These are phyloP conservation scores for Apiospora malaysiana DNA, from an alignment of 2,329 filamentous ascomycete species.

Conservation along the genomic window DNA sequence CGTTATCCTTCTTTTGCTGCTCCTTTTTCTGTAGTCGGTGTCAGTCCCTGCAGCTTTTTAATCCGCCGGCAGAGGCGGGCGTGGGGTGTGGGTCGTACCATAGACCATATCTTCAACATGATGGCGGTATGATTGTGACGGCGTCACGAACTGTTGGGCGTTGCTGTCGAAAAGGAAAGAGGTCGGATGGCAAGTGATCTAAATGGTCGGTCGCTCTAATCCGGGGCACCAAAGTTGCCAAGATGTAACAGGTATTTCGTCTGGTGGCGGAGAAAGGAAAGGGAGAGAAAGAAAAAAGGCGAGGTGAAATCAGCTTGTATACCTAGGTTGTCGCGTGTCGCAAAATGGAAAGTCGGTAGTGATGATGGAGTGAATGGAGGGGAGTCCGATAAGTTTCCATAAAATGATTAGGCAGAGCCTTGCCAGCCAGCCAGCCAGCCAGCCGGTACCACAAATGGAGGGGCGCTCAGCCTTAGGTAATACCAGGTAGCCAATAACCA, in stretches of 20 bases:
- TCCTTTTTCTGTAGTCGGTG: constrained; percentile 78
- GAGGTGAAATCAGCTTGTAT: background rate
- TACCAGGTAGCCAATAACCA: background rate
- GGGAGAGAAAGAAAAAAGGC: background rate
- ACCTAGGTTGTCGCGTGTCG: background rate
- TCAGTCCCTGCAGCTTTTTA: constrained; percentile 24
- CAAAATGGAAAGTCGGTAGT: background rate
- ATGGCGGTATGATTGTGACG: constrained; percentile 46
- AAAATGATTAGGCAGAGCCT: constrained; percentile 18
- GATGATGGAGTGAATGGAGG: constrained; percentile 4
- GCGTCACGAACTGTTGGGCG: background rate
- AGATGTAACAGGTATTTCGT: background rate
- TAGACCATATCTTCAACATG: constrained; percentile 99
- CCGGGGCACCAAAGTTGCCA: background rate
- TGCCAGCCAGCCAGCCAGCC: background rate
- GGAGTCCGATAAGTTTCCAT: background rate
- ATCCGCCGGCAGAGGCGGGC: background rate
- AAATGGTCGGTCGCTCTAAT: background rate
- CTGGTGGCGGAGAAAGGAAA: background rate
- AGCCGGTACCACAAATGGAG: constrained; percentile 18
- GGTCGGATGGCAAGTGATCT: background rate
- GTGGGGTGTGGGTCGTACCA: constrained; percentile 64
- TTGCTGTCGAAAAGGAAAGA: background rate
- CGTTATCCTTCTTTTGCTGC: constrained; percentile 92
- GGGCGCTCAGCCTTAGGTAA: constrained; percentile 15